A percentile compares a stretch with the other conserved stretches of the same genome.
Conservation (phyloP, 352 stramenopile genomes). For the Phytophthora syringae region DNA sequence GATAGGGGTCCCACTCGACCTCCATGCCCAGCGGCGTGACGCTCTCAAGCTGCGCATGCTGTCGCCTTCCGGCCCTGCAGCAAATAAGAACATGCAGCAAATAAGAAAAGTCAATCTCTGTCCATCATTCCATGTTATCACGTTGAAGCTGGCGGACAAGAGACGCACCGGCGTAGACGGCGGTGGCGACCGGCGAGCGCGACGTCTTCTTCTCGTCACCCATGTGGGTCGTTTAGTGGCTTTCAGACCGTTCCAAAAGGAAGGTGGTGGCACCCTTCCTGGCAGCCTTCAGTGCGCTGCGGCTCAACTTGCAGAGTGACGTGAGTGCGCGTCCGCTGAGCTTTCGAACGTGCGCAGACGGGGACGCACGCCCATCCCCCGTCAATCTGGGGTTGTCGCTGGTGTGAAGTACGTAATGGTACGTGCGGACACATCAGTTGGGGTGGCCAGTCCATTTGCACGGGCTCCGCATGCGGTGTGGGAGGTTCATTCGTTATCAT, state of each 20-base stretch:
- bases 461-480: neutral
- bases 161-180: conserved; percentile 32
- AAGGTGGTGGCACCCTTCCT: too few relatives aligned
- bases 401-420: neutral
- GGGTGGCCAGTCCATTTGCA: neutral
- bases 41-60: conserved; percentile 29
- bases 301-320: conserved; percentile 36
- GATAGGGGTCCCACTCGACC: conserved; percentile 63
- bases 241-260: too few relatives aligned
- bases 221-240: too few relatives aligned
- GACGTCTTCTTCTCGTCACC: conserved; percentile 38
- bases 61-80: conserved; percentile 32
- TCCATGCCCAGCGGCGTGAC: conserved; percentile 45
- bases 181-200: conserved; percentile 14
- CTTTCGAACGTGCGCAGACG: conserved; percentile 31
- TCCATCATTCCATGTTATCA: conserved; percentile 13
- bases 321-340: conserved; percentile 39
- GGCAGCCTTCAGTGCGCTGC: too few relatives aligned
- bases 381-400: conserved; percentile 16
- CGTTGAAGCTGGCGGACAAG: conserved; percentile 36
- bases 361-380: conserved; percentile 3
- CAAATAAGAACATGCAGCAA: conserved; percentile 1
- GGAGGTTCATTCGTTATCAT: neutral
- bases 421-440: neutral
- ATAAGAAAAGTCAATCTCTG: conserved; percentile 9